Percentiles rank a stretch among this genome's conserved stretches.
These are phyloP conservation scores for Micractinium sp. DNA, from an alignment of 139 green algal species.

Conservation along the genomic window DNA sequence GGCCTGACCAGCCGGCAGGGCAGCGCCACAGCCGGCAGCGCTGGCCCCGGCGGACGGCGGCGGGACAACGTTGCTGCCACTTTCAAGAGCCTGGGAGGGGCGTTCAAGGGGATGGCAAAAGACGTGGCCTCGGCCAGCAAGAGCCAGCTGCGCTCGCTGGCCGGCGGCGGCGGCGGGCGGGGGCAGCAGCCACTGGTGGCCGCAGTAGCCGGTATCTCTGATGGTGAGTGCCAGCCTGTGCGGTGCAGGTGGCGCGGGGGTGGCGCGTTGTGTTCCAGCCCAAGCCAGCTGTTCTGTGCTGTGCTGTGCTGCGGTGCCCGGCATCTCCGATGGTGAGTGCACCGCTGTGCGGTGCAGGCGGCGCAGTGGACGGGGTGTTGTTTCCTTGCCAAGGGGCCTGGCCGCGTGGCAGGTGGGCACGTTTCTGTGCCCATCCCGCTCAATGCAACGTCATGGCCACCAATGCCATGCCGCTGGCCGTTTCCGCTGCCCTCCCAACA, in stretches of 20 bases:
- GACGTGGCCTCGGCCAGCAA: conserved; percentile 33
- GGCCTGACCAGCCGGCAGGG: not conserved
- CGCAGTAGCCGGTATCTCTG: conserved; percentile 14
- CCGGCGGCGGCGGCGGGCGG: not conserved
- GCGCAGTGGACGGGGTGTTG: too few species aligned
- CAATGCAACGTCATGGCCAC: too few species aligned
- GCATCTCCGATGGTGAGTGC: too few species aligned
- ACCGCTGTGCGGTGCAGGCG: not conserved
- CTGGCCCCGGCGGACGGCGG: not conserved
- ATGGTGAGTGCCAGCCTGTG: conserved; percentile 26
- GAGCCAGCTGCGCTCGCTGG: conserved; percentile 29
- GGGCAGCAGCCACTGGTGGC: conserved; percentile 32
- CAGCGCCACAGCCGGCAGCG: not conserved
- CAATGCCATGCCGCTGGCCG: too few species aligned
- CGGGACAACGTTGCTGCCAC: not conserved
- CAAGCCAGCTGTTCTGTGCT: too few species aligned
- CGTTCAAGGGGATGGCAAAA: conserved; percentile 39
- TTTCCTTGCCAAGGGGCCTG: too few species aligned
- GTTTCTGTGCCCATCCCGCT: too few species aligned
- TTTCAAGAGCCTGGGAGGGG: conserved; percentile 35
- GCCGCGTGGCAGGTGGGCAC: too few species aligned
- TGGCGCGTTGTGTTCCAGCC: too few species aligned
- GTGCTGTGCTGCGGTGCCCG: too few species aligned
- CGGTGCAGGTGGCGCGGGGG: too few species aligned
- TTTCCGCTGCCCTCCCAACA: too few species aligned